These are phyloP conservation scores for Hymenoscyphus linearis DNA, from an alignment of 2,329 filamentous ascomycete species.

Conservation along the genomic window DNA sequence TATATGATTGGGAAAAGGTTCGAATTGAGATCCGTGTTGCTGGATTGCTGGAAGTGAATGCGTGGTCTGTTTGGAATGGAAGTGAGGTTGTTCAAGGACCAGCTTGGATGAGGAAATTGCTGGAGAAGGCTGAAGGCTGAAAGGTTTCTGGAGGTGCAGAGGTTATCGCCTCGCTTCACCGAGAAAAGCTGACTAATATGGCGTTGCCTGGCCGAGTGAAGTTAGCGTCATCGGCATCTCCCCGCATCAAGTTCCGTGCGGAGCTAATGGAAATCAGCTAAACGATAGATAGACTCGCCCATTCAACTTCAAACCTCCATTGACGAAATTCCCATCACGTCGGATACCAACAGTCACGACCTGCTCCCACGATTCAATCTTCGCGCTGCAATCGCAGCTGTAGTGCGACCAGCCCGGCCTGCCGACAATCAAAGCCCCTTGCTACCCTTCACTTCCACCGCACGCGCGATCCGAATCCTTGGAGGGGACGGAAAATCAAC, in stretches of 20 bases:
- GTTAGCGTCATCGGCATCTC: not conserved
- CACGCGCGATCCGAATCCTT: constrained; percentile 11
- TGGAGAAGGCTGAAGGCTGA: not conserved
- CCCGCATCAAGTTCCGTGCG: constrained; percentile 8
- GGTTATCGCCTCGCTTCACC: not conserved
- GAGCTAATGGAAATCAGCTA: not conserved
- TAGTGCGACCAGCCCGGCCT: constrained; percentile 2
- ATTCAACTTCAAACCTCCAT: constrained; percentile 6
- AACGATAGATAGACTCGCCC: constrained; percentile 2
- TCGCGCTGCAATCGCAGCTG: constrained; percentile 1
- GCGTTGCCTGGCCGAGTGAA: not conserved
- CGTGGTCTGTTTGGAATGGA: not conserved
- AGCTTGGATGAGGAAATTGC: not conserved
- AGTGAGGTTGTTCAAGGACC: not conserved
- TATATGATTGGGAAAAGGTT: not conserved
- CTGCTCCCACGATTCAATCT: not conserved
- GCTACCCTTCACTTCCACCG: not conserved
- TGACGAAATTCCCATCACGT: constrained; percentile 1
- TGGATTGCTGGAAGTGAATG: not conserved
- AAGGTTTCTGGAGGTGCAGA: constrained; percentile 1
- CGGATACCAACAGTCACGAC: constrained; percentile 4
- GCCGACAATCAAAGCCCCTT: not conserved
- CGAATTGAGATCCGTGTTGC: not conserved
- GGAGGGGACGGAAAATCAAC: constrained; percentile 14
- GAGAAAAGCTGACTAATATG: constrained; percentile 4